Evolutionary conservation across 2,329 filamentous ascomycete species (phyloP).

Genomic region (Colletotrichum endophyticum): DNA sequence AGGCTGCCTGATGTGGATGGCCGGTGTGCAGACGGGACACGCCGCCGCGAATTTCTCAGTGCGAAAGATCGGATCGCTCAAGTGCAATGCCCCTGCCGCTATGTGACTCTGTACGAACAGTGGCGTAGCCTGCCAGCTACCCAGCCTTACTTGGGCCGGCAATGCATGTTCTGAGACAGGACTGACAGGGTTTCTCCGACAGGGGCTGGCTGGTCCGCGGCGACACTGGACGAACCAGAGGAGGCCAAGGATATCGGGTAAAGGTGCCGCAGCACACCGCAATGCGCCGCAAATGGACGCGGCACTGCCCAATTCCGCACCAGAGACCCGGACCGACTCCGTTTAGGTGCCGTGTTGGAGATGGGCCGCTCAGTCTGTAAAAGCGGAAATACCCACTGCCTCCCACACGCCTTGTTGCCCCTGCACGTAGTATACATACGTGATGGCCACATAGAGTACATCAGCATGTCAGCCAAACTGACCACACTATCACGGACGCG

Average conservation of each 20-base stretch:
- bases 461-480: background rate
- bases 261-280: background rate
- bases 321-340: background rate
- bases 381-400: background rate
- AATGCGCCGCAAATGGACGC: background rate
- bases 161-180: slow-evolving; percentile 14
- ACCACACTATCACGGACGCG: background rate
- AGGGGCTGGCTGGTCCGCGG: background rate
- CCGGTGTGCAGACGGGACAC: background rate
- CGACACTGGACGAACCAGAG: background rate
- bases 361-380: background rate
- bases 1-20: background rate
- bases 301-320: background rate
- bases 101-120: background rate
- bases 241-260: background rate
- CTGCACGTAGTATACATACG: background rate
- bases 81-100: background rate
- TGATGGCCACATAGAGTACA: background rate
- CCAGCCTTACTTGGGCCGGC: background rate
- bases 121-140: background rate
- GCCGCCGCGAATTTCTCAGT: background rate
- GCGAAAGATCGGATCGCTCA: background rate
- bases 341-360: background rate
- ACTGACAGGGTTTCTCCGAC: background rate
- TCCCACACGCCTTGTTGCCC: background rate